Base-by-base conservation (phyloP, 2,329 filamentous ascomycete genomes). In the Cyphellophora attinorum region DNA sequence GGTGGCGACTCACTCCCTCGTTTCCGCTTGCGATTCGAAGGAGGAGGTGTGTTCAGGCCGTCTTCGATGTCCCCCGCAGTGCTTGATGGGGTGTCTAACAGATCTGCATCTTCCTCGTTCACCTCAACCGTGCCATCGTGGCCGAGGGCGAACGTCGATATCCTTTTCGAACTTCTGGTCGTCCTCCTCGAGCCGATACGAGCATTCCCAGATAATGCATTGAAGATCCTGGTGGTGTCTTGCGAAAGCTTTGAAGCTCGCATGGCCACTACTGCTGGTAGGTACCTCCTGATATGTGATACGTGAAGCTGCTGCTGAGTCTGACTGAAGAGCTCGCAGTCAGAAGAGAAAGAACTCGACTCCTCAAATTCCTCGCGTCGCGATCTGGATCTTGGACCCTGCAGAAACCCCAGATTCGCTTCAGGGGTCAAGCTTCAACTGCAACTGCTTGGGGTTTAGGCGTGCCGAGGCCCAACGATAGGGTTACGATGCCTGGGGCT, bases 41-140 rank as follows among this genome's bases (percentile, higher is more conserved):
- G 51, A 2, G 49, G 38, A 4, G 43, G 19, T 6, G 48, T 57
- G 36, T 49, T 66, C 36, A 51, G 47, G 46, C 64, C 46, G 46
- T 80, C 76, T 58, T 80, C 76, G 38, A 80, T 76, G 46, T 79
- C 74, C 40, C 54, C 39, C 6, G 53, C 49, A 29, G 57, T 57
- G 3, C 55, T 56, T 17, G 56, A 55, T 1, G 56, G 58, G 11
- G 57, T 44, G 37, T 60, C 42, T 41, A 42, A 35, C 32, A 42
- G 15, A 38, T 45, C 35, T 39, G 52, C 45, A 47, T 57, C 40
- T 50, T 59, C 52, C 51, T 43, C 40, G 27, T 50, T 42, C 11
- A 40, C 35, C 33, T 47, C 41, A n/a, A 44, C 33, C 13, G 27
- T 39, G 27, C 33, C 42, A 37, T 43, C 30, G 11, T 42, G 16